phyloP scores from a whole-genome alignment of 2,329 filamentous ascomycete genomes.

The Cercospora sp. region DNA sequence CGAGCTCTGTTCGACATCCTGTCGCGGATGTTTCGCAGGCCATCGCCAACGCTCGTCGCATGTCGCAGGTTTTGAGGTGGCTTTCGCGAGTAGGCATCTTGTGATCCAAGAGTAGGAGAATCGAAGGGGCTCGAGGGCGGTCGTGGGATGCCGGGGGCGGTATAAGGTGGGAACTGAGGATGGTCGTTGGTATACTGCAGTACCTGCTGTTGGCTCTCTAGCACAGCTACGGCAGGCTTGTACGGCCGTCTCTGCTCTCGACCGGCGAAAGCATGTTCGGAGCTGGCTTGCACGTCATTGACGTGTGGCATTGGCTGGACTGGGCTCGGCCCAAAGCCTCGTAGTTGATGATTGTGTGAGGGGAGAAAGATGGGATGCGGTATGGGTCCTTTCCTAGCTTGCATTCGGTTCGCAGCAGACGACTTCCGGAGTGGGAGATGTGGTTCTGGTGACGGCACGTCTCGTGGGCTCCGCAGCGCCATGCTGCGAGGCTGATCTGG shows the following conservation, averaged over 20 bases:
- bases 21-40: slow-evolving; percentile 29
- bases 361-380: slow-evolving; percentile 35
- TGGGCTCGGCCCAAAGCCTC: slow-evolving; percentile 36
- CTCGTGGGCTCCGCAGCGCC: slow-evolving; percentile 69
- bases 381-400: slow-evolving; percentile 31
- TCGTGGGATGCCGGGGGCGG: slow-evolving; percentile 31
- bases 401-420: slow-evolving; percentile 41
- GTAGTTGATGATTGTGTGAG: slow-evolving; percentile 28
- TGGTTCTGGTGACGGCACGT: slow-evolving; percentile 49
- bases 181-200: slow-evolving; percentile 25
- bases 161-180: slow-evolving; percentile 28
- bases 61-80: slow-evolving; percentile 25
- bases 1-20: slow-evolving; percentile 20
- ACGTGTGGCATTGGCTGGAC: slow-evolving; percentile 34
- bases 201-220: slow-evolving; percentile 26
- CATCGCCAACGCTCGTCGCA: slow-evolving; percentile 28
- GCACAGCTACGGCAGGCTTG: slow-evolving; percentile 33
- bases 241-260: slow-evolving; percentile 33
- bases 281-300: slow-evolving; percentile 36
- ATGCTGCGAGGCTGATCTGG: slow-evolving; percentile 13
- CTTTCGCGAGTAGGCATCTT: slow-evolving; percentile 1
- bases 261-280: slow-evolving; percentile 39
- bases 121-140: slow-evolving; percentile 22
- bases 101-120: slow-evolving; percentile 6
- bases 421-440: slow-evolving; percentile 45